These are phyloP conservation scores for Chlorella sp. DNA, from an alignment of 139 green algal genomes.

Conservation along the genomic window DNA sequence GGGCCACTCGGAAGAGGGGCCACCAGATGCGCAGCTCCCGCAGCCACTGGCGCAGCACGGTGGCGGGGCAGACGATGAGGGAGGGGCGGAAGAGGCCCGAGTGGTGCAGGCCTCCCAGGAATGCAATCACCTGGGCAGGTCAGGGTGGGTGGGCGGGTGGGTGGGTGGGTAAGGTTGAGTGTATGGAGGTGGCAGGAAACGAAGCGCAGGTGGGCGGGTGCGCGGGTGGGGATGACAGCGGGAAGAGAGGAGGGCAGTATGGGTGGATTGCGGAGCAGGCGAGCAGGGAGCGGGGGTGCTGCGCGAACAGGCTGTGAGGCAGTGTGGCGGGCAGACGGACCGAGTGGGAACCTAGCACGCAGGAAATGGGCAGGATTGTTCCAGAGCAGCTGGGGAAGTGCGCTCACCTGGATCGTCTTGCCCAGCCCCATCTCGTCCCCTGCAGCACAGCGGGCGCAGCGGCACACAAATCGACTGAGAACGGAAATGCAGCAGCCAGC, in stretches of 20 bases:
- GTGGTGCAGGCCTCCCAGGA: constrained; percentile 84
- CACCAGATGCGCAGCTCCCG: constrained; percentile 89
- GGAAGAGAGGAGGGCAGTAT: too few species aligned
- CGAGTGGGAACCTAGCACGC: not conserved
- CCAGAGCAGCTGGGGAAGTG: not conserved
- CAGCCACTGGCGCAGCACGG: constrained; percentile 95
- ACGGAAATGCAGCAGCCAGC: not conserved
- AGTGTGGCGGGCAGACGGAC: not conserved
- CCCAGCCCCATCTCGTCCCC: constrained; percentile 68
- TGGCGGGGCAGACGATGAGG: constrained; percentile 94
- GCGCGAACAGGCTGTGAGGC: not conserved
- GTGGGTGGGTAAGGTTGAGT: not conserved
- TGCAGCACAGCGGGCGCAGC: not conserved
- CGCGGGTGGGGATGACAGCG: not conserved
- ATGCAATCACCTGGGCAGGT: constrained; percentile 79
- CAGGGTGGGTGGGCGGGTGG: not conserved
- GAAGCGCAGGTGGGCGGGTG: not conserved
- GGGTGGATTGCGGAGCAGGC: too few species aligned
- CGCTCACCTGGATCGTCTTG: constrained; percentile 64
- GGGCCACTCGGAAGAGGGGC: constrained; percentile 69
- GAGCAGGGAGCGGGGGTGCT: not conserved
- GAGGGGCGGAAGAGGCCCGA: constrained; percentile 77
- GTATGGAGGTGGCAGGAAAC: too few species aligned
- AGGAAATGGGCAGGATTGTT: not conserved
- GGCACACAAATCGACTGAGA: too few species aligned